Evolutionary conservation across 805 yeast species (phyloP).

Genomic region (Schwanniomyces yamadae): DNA sequence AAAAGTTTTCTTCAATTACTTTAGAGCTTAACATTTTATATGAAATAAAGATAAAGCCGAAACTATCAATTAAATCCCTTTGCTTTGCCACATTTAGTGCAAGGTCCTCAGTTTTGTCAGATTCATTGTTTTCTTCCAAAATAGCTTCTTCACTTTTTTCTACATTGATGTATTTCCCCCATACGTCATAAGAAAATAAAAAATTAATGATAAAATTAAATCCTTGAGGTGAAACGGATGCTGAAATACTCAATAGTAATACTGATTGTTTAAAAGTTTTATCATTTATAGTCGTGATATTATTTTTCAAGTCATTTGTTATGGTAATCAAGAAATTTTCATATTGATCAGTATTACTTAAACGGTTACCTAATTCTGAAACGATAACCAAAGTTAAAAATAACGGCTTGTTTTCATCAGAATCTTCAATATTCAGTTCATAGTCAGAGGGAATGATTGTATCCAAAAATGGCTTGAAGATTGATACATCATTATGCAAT

Average conservation of each 20-base stretch:
- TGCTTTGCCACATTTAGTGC: conserved; percentile 53
- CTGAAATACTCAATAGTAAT: conserved; percentile 54
- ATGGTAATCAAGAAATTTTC: conserved; percentile 37
- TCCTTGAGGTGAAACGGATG: conserved; percentile 44
- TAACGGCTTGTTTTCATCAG: conserved; percentile 34
- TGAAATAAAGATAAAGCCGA: conserved; percentile 56
- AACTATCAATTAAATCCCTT: conserved; percentile 55
- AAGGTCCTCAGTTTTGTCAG: conserved; percentile 22
- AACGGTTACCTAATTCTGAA: conserved; percentile 39
- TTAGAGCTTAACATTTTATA: conserved; percentile 31
- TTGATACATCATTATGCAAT: conserved; percentile 61
- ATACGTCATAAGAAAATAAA: conserved; percentile 34
- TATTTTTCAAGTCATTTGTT: conserved; percentile 50
- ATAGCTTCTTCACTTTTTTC: conserved; percentile 14
- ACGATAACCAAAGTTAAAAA: conserved; percentile 39
- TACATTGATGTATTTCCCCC: conserved; percentile 40
- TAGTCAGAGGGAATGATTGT: conserved; percentile 26
- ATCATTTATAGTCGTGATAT: conserved; percentile 48
- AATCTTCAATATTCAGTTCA: conserved; percentile 25
- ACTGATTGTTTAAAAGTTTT: conserved; percentile 63
- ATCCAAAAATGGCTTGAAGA: conserved; percentile 25
- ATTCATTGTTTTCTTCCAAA: conserved; percentile 13
- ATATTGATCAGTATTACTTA: conserved; percentile 25
- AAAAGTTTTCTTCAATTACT: conserved; percentile 9
- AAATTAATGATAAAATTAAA: conserved; percentile 48